A percentile compares a stretch with the other conserved stretches of the same genome.
Evolutionary conservation across 805 yeast genomes (phyloP).

Genomic region (Teunomyces cretensis): DNA sequence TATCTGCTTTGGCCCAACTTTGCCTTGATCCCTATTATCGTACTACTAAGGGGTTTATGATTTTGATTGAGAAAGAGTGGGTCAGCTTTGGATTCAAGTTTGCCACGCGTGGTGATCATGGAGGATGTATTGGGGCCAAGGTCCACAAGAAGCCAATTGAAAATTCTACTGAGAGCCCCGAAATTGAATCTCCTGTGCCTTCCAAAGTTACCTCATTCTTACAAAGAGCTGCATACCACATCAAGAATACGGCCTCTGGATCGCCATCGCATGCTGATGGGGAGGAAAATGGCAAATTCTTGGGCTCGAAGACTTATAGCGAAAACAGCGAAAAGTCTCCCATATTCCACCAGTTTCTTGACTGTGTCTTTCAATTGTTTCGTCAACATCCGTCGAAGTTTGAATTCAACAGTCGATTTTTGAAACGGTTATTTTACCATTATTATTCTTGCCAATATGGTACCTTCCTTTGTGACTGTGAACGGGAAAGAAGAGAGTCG

Average conservation of each 20-base stretch:
- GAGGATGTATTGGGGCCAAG: constrained; percentile 49
- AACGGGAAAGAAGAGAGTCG: constrained; percentile 51
- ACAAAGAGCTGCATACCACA: constrained; percentile 41
- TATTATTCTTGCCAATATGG: constrained; percentile 94
- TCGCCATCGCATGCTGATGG: constrained; percentile 15
- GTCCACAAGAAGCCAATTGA: constrained; percentile 15
- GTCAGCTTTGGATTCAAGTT: constrained; percentile 90
- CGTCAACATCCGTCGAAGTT: constrained; percentile 70
- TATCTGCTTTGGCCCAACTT: constrained; percentile 77
- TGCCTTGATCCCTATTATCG: constrained; percentile 90
- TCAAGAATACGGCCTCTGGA: constrained; percentile 37
- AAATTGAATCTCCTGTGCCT: constrained; percentile 10
- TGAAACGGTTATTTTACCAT: constrained; percentile 83
- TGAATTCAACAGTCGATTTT: constrained; percentile 85
- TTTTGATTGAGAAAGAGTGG: constrained; percentile 92
- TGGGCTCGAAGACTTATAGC: constrained; percentile 23
- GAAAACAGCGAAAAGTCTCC: constrained; percentile 62
- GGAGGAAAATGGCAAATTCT: constrained; percentile 15
- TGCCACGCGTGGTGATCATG: constrained; percentile 77
- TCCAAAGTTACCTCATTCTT: constrained; percentile 34
- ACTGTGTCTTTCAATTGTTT: constrained; percentile 78
- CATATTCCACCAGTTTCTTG: constrained; percentile 90
- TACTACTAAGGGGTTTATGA: constrained; percentile 83
- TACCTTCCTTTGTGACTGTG: constrained; percentile 76
- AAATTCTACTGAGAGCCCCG: constrained; percentile 3